Evolutionary conservation across 2,329 filamentous ascomycete genomes (phyloP).

Genomic region (Phaeosphaeriaceae sp.): DNA sequence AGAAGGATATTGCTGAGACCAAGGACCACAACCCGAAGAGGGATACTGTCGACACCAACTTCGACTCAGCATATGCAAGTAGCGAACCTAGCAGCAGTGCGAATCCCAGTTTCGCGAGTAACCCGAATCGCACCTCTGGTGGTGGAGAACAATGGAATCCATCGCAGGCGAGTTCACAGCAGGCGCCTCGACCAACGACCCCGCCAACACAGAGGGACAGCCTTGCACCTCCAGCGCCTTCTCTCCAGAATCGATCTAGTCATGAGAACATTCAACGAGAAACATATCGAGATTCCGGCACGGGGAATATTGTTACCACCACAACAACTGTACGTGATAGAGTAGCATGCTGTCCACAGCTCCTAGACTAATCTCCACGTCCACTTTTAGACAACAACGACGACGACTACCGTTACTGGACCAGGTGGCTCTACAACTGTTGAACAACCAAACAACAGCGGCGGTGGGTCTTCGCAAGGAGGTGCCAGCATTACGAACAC

Average conservation of each 20-base stretch:
- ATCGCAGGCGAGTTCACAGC: conserved; percentile 15
- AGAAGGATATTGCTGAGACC: conserved; percentile 10
- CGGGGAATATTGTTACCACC: conserved; percentile 44
- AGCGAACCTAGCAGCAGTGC: conserved; percentile 42
- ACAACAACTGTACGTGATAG: conserved; percentile 34
- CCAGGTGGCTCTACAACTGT: conserved; percentile 45
- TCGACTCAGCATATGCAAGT: conserved; percentile 45
- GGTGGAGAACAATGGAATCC: conserved; percentile 36
- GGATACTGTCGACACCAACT: conserved; percentile 23
- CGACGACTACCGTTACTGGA: conserved; percentile 45
- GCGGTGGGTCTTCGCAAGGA: conserved; percentile 14
- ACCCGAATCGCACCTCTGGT: conserved; percentile 34
- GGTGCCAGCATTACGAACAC: conserved; percentile 38
- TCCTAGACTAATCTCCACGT: background rate
- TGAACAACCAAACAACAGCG: conserved; percentile 30
- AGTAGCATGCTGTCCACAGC: background rate
- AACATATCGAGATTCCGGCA: conserved; percentile 39
- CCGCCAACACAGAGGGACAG: conserved; percentile 16
- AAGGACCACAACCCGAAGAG: conserved; percentile 15
- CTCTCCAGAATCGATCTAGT: conserved; percentile 25
- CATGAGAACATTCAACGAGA: conserved; percentile 38
- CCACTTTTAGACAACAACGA: conserved; percentile 37
- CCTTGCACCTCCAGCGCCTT: conserved; percentile 22
- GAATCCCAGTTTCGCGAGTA: conserved; percentile 42
- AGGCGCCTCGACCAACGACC: conserved; percentile 20